Conservation (phyloP, 208 protist genomes). For the Jaenimonas drosophilae region DNA sequence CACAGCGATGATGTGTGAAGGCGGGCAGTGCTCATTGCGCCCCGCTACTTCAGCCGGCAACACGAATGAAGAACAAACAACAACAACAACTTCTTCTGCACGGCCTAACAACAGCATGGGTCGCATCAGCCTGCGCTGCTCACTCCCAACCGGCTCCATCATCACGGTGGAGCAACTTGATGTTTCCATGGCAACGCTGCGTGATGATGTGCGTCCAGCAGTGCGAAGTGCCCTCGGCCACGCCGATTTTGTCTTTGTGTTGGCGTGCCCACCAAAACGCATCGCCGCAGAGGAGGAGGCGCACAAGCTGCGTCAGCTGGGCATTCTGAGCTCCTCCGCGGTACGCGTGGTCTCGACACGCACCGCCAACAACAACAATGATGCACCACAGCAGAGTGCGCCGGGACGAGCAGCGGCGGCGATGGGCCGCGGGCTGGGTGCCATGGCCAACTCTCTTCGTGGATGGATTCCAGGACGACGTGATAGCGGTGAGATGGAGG, state of each 20-base stretch:
- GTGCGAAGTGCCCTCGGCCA: conserved; percentile 17
- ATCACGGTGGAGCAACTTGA: conserved; percentile 22
- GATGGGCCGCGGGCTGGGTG: too few relatives aligned
- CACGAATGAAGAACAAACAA: conserved; percentile 1
- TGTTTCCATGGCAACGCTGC: conserved; percentile 25
- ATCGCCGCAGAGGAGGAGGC: conserved; percentile 35
- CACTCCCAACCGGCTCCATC: conserved; percentile 38
- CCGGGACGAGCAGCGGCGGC: too few relatives aligned
- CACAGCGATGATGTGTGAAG: too few relatives aligned
- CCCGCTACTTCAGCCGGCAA: too few relatives aligned
- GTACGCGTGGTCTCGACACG: conserved; percentile 39
- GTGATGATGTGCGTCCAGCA: conserved; percentile 24
- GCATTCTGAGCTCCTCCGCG: conserved; percentile 23
- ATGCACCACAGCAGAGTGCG: too few relatives aligned
- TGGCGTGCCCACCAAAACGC: conserved; percentile 32
- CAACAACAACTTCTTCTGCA: neutral
- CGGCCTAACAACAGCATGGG: too few relatives aligned
- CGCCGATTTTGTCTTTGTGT: conserved; percentile 39
- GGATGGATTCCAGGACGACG: too few relatives aligned
- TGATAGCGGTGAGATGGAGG: too few relatives aligned
- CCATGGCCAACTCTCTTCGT: too few relatives aligned
- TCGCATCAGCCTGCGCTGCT: conserved; percentile 52
- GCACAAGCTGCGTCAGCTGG: conserved; percentile 20
- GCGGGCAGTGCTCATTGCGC: too few relatives aligned
- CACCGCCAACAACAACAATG: too few relatives aligned